Evolutionary conservation across 139 green algal genomes (phyloP).

Genomic region (Dunaliella primolecta): DNA sequence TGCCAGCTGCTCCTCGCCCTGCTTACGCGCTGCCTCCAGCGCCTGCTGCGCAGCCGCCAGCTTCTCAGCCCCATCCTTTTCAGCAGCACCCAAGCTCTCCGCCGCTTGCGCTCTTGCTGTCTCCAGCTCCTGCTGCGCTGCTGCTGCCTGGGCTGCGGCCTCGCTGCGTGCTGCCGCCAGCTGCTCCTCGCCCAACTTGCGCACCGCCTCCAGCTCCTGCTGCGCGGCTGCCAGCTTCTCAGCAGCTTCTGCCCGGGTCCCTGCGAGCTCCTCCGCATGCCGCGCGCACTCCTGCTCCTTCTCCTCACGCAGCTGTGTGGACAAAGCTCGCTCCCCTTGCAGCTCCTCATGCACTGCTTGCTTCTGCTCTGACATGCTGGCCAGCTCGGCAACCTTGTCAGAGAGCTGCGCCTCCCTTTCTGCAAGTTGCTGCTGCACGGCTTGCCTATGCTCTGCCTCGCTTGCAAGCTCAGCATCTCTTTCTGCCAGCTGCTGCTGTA

Average conservation of each 20-base stretch:
- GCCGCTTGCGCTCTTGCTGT: neutral
- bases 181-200: neutral
- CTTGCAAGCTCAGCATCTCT: neutral
- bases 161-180: neutral
- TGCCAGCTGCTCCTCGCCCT: neutral
- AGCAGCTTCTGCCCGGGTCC: neutral
- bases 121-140: constrained; percentile 4
- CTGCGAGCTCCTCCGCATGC: neutral
- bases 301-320: neutral
- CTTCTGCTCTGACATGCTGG: neutral
- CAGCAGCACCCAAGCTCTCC: neutral
- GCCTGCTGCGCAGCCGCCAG: neutral
- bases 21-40: neutral
- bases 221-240: neutral
- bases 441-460: neutral
- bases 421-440: neutral
- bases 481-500: neutral
- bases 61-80: neutral
- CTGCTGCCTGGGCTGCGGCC: neutral
- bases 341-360: too few relatives aligned
- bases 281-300: neutral
- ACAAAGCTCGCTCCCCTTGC: neutral
- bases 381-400: neutral
- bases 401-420: too few relatives aligned
- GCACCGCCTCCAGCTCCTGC: neutral